phyloP scores from a whole-genome alignment of 179 eudicot species.

The Camellia oleifera region DNA sequence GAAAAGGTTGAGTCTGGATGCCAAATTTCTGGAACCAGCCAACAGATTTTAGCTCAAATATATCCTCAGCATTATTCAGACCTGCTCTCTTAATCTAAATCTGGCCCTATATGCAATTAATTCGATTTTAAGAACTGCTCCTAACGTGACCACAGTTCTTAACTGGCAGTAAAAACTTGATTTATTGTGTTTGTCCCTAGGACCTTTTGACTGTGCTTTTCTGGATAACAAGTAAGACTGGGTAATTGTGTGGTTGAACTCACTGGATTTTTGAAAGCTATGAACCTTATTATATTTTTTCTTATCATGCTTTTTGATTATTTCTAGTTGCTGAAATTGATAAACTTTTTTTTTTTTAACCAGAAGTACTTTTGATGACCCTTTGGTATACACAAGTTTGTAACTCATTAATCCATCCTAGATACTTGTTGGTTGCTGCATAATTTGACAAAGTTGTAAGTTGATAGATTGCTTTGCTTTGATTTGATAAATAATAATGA shows the following conservation, averaged over 20 bases:
- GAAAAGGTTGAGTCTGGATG: neutral
- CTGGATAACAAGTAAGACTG: too few species aligned
- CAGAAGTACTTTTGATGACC: too few species aligned
- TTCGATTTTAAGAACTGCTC: neutral
- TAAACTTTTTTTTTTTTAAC: too few species aligned
- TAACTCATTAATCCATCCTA: too few species aligned
- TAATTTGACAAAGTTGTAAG: neutral
- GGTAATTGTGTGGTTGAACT: neutral
- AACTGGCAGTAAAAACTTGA: neutral
- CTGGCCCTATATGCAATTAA: neutral
- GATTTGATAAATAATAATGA: too few species aligned
- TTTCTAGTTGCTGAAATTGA: neutral
- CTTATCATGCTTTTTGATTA: neutral
- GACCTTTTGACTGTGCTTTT: neutral
- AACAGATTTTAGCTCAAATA: neutral
- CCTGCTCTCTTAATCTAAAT: neutral
- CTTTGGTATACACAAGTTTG: too few species aligned
- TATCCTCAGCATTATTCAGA: neutral
- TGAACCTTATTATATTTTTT: neutral
- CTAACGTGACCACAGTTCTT: neutral
- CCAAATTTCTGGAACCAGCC: neutral
- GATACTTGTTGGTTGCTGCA: too few species aligned
- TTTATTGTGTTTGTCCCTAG: too few species aligned
- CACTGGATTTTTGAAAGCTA: neutral
- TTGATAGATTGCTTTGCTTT: neutral